Percentiles rank a stretch among this genome's conserved stretches.
Conservation (phyloP, 352 stramenopile species). For the Stephanocyclus meneghinianus region DNA sequence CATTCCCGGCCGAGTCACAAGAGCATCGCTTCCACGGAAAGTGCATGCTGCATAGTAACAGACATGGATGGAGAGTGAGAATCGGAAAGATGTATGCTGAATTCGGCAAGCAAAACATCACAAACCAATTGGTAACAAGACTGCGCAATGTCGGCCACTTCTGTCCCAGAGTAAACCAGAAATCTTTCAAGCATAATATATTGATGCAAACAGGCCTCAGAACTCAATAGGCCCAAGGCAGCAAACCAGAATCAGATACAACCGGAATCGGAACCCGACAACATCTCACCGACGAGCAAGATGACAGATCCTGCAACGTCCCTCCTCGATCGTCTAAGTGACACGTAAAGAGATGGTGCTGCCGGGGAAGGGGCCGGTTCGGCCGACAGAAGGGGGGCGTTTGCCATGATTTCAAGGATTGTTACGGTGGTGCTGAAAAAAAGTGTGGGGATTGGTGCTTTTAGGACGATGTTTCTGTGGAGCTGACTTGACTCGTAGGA, state of each 20-base stretch:
- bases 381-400: constrained; percentile 3
- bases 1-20: constrained; percentile 10
- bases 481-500: not conserved
- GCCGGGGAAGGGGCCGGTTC: constrained; percentile 4
- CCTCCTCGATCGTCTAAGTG: not conserved
- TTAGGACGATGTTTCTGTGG: not conserved
- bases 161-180: too few relatives aligned
- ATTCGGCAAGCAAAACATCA: too few relatives aligned
- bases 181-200: not conserved
- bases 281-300: constrained; percentile 15
- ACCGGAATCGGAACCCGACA: not conserved
- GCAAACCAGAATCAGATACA: not conserved
- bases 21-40: not conserved
- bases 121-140: not conserved
- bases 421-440: not conserved
- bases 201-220: not conserved
- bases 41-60: constrained; percentile 5
- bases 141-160: not conserved
- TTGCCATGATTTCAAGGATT: constrained; percentile 2
- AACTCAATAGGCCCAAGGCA: not conserved
- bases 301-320: not conserved
- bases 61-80: not conserved
- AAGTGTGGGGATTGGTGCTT: not conserved
- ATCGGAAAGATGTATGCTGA: not conserved
- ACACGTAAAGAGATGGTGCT: not conserved